A percentile compares a stretch with the other conserved stretches of the same genome.
Conservation (phyloP, 2,329 filamentous ascomycete species). For the Myriangium duriaei region DNA sequence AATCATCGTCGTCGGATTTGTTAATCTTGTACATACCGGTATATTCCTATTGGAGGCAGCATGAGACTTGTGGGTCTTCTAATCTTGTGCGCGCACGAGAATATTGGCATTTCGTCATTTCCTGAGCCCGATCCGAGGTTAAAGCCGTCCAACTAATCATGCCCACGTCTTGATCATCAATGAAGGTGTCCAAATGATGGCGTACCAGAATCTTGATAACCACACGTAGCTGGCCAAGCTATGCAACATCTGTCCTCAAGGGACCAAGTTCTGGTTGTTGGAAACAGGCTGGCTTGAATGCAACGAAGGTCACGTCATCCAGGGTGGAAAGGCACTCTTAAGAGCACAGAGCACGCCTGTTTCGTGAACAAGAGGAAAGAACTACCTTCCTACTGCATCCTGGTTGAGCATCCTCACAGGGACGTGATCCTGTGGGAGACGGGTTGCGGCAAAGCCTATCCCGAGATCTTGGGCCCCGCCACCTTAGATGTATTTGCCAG, state of each 20-base stretch:
- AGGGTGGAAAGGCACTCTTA: constrained; percentile 29
- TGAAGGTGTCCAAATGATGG: no score
- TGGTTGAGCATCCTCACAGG: constrained; percentile 34
- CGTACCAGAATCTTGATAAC: no score
- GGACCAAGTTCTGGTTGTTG: constrained; percentile 37
- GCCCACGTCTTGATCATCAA: no score
- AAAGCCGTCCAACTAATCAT: no score
- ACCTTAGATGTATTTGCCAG: constrained; percentile 23
- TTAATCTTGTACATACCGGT: no score
- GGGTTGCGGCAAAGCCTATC: constrained; percentile 32
- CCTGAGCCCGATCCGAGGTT: no score
- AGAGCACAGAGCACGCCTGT: constrained; percentile 22
- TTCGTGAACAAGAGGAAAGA: constrained; percentile 31
- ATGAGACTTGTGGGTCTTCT: no score
- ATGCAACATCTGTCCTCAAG: constrained; percentile 26
- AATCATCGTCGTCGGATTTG: no score
- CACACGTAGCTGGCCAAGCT: no score
- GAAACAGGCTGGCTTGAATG: constrained; percentile 33
- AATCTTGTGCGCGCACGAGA: no score
- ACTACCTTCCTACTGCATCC: constrained; percentile 29
- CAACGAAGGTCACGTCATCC: constrained; percentile 35
- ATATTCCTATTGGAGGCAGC: no score
- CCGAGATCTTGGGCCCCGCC: constrained; percentile 23
- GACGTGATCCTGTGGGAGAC: constrained; percentile 37
- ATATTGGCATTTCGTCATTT: no score